phyloP scores from a whole-genome alignment of 192 early-diverging fungal genomes.

The Mortierella alpina region DNA sequence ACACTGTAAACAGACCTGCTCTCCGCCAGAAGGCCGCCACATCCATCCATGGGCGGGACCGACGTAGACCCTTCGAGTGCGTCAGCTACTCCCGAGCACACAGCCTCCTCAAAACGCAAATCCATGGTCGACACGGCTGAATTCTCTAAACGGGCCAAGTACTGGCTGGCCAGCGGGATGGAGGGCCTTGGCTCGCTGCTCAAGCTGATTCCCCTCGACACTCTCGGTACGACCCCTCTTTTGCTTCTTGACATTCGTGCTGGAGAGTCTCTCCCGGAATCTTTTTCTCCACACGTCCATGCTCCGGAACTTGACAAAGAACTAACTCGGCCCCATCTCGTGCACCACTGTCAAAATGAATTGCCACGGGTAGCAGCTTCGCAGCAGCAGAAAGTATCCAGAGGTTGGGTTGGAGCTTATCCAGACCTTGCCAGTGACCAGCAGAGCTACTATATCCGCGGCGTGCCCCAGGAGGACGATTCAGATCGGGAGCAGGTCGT shows the following conservation, averaged over 20 bases:
- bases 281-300: not conserved
- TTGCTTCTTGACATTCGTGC: too few relatives aligned
- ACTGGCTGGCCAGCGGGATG: constrained; percentile 8
- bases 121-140: constrained; percentile 16
- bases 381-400: constrained; percentile 14
- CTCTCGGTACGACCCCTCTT: constrained; percentile 3
- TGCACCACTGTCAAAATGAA: too few relatives aligned
- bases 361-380: not conserved
- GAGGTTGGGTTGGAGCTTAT: constrained; percentile 47
- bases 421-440: constrained; percentile 2
- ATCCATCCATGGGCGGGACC: too few relatives aligned
- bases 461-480: constrained; percentile 4
- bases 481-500: constrained; percentile 12
- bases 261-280: not conserved
- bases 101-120: constrained; percentile 24
- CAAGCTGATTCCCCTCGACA: constrained; percentile 10
- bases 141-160: constrained; percentile 18
- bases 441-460: constrained; percentile 7
- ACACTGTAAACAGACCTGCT: too few relatives aligned
- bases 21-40: too few relatives aligned
- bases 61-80: too few relatives aligned
- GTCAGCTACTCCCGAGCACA: not conserved
- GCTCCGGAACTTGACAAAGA: not conserved
- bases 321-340: not conserved
- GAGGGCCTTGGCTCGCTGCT: constrained; percentile 21